Base-by-base conservation (phyloP, 371 early-diverging fungal species). In the Dinochytrium kinnereticum region DNA sequence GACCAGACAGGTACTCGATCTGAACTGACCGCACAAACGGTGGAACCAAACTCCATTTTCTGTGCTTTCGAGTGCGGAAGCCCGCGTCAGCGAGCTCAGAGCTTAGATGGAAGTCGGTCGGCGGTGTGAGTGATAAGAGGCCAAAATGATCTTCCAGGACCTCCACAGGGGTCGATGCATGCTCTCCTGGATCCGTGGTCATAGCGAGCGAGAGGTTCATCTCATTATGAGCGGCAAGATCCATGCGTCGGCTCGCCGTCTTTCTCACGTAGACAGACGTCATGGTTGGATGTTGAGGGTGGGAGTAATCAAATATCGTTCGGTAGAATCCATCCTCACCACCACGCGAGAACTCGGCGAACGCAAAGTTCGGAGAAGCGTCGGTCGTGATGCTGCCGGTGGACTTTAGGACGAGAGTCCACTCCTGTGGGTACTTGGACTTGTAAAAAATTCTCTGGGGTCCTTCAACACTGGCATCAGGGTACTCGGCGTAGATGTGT, bases 291-390 rank as follows among this genome's bases (percentile, higher is more conserved):
- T 81, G 82, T 51, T 81, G 78, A 5, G 82, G 82, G 65, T 81
- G 79, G 21, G 82, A 80, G 59, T 81, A 81, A 64, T 81, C 82
- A 59, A 75, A 77, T 17, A 37, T 70, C 1, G 78, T 76, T 5
- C 59, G 26, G 51, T 49, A 64, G 24, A 66, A 31, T 17, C 44
- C 57, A 24, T 65, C 57, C 31, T 59, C 59, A 21, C 57, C 44
- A 19, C 21, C 15, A 17, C 49, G 38, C 17, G 40, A 40, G 44
- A 66, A 66, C 66, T 66, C 66, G 28, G 66, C 66, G 44, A 66
- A 66, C 5, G 66, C 66, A 44, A 40, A 66, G 49, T 66, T 66
- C 7, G 66, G 66, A 10, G 66, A 2, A 2, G 44, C 66, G 44
- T 66, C 66, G 49, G 66, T 38, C 7, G 24, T 66, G 44, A 66